Conservation (phyloP, 2,329 filamentous ascomycete genomes). For the Fusarium palustre region DNA sequence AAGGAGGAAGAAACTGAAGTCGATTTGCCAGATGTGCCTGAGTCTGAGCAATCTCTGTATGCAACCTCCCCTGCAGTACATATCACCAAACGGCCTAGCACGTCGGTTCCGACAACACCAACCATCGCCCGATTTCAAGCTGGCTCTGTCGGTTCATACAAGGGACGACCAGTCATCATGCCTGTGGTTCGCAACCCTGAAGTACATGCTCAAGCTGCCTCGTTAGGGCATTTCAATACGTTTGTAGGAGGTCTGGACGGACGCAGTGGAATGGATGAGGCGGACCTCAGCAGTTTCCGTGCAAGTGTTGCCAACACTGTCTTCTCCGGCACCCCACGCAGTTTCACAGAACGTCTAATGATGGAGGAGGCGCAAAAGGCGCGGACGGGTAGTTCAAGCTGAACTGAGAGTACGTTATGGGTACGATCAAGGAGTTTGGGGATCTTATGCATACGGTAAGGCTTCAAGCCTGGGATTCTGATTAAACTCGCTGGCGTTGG, state of each 20-base stretch:
- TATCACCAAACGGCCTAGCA: conserved; percentile 49
- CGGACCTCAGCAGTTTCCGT: conserved; percentile 58
- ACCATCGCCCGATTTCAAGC: conserved; percentile 52
- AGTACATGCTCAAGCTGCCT: conserved; percentile 61
- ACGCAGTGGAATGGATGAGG: conserved; percentile 62
- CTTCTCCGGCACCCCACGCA: conserved; percentile 59
- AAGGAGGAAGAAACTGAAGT: conserved; percentile 54
- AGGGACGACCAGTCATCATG: conserved; percentile 64
- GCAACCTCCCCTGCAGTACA: conserved; percentile 60
- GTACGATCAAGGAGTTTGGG: conserved; percentile 42
- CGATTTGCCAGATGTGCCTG: conserved; percentile 46
- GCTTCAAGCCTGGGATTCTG: conserved; percentile 39
- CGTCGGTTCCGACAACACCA: conserved; percentile 49
- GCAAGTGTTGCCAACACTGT: conserved; percentile 55
- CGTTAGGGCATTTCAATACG: conserved; percentile 61
- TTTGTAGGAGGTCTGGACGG: conserved; percentile 67
- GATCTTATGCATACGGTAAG: conserved; percentile 38
- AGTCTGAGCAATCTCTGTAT: conserved; percentile 49
- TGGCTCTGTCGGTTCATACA: conserved; percentile 65
- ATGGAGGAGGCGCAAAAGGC: conserved; percentile 59
- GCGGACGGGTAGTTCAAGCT: conserved; percentile 35
- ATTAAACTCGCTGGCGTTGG: conserved; percentile 49
- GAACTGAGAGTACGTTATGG: conserved; percentile 30
- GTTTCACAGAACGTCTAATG: conserved; percentile 62
- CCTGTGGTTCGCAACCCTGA: conserved; percentile 63